Percentiles rank a stretch among this genome's conserved stretches.
phyloP scores from a whole-genome alignment of 2,329 filamentous ascomycete species.

The Fusarium sp. region DNA sequence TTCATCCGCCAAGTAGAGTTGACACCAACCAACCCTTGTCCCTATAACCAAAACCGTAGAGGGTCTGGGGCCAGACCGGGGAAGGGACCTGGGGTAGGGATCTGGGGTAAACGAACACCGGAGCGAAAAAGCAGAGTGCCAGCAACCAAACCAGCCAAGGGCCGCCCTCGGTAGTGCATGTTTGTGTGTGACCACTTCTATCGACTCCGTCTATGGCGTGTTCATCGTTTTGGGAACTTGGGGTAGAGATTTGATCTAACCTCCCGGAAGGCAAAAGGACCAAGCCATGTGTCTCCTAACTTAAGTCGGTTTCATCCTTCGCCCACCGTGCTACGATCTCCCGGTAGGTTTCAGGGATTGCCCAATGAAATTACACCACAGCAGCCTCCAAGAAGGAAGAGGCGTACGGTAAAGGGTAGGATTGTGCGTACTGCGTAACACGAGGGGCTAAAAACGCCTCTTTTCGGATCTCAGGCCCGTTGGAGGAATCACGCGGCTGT shows the following conservation, averaged over 20 bases:
- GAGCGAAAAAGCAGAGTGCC: background rate
- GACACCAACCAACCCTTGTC: slow-evolving; percentile 6
- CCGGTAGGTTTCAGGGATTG: slow-evolving; percentile 3
- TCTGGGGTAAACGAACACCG: slow-evolving; percentile 24
- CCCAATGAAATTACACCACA: slow-evolving; percentile 5
- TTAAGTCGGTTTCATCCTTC: slow-evolving; percentile 15
- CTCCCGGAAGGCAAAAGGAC: background rate
- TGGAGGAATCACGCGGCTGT: slow-evolving; percentile 1
- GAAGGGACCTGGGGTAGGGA: background rate
- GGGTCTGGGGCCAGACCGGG: slow-evolving; percentile 21
- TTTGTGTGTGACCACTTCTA: background rate
- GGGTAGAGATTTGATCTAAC: background rate
- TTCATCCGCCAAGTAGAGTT: slow-evolving; percentile 42
- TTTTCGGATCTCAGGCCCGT: slow-evolving; percentile 43
- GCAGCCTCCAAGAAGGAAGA: background rate
- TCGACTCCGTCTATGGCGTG: background rate
- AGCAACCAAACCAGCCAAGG: background rate
- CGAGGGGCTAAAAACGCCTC: slow-evolving; percentile 4
- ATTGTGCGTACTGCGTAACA: slow-evolving; percentile 4
- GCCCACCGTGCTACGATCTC: background rate
- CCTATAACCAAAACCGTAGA: slow-evolving; percentile 36
- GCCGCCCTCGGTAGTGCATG: background rate
- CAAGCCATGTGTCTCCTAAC: background rate
- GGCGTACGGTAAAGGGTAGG: slow-evolving; percentile 5
- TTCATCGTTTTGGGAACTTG: background rate